Evolutionary conservation across 2,329 filamentous ascomycete genomes (phyloP).

Genomic region (Xylariales sp.): DNA sequence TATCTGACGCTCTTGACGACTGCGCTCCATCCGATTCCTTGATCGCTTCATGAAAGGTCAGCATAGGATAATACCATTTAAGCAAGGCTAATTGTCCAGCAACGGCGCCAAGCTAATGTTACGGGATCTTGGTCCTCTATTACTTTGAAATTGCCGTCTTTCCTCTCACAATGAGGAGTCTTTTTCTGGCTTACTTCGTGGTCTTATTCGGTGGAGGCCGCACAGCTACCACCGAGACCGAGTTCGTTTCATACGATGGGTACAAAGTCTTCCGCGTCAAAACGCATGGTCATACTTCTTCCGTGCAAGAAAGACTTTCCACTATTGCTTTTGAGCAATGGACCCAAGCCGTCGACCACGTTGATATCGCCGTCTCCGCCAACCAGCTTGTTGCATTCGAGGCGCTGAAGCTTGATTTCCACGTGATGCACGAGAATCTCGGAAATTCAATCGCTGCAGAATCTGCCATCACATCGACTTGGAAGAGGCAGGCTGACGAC

Average conservation of each 20-base stretch:
- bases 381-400: constrained; percentile 21
- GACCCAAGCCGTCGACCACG: constrained; percentile 12
- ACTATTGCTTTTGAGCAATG: not conserved
- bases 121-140: no score
- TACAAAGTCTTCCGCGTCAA: constrained; percentile 28
- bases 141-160: no score
- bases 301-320: not conserved
- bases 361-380: constrained; percentile 30
- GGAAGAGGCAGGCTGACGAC: constrained; percentile 3
- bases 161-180: no score
- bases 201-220: not conserved
- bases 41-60: no score
- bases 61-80: no score
- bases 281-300: constrained; percentile 9
- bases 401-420: constrained; percentile 19
- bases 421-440: constrained; percentile 22
- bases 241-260: constrained; percentile 21
- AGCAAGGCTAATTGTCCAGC: no score
- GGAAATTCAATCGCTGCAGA: constrained; percentile 25
- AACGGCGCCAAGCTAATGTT: no score
- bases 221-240: not conserved
- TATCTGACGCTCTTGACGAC: no score
- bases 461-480: constrained; percentile 13
- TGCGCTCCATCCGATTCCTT: no score
- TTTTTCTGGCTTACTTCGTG: no score